Base-by-base conservation (phyloP, 177 flowering plant genomes). In the Vitis hybrid region DNA sequence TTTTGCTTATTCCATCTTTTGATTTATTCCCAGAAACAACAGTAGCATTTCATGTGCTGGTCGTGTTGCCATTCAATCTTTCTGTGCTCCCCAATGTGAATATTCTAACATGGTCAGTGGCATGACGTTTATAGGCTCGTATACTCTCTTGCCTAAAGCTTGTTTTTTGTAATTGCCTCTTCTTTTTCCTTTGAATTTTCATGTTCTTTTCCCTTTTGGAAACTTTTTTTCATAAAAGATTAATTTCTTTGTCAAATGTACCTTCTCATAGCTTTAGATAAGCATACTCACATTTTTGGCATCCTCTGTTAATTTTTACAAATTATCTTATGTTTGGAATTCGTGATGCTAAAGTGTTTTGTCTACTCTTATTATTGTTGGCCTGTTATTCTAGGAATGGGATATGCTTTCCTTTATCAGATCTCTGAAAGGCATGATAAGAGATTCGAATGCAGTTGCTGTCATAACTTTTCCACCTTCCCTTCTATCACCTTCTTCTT, bases 81-180 rank as follows among this genome's bases (percentile, higher is more conserved):
- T 93, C 27, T 88, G 97, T 78, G 83, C 99, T 59, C 98, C 99
- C 52, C 97, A 93, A 51, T 95, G 98, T 75, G 82, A 77, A 75
- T 85, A 79, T 73, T 87, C 88, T 24, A 70, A 84, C 78, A 82
- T 68, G 90, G 99, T 93, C 49, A 72, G 88, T 77, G 57, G 15
- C 59, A 65, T 63, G 32, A 46, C 63, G 27, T 63, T 30, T 58
- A 55, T 58, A 40, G 1, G 30, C 19, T 68, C 27, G 0, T 32
- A 65, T 17, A 10, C 46, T 6, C n/a, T 56, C 55, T 15, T 64
- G 66, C 15, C 59, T 30, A 30, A 18, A 13, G 13, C 9, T 30
- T 61, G 24, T 27, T n/a, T 65, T 49, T 62, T 51, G 3, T 69
- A 30, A 11, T 48, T 54, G 11, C 13, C 6, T 67, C 27, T 32